phyloP scores from a whole-genome alignment of 139 green algal genomes.

The Asterochloris erici region DNA sequence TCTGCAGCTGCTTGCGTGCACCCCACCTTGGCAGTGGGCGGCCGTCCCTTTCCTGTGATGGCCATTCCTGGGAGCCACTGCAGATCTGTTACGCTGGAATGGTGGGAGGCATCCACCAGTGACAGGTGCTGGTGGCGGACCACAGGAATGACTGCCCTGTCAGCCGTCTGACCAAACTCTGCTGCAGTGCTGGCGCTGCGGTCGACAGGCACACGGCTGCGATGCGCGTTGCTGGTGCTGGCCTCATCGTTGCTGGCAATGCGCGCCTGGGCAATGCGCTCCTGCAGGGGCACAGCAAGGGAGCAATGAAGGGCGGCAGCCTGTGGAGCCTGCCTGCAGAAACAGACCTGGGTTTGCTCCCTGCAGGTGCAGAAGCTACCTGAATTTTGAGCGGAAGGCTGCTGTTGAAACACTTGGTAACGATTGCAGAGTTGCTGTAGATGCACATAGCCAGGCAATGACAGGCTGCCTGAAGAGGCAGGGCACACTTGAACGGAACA shows the following conservation, averaged over 20 bases:
- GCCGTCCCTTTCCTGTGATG: slow-evolving; percentile 35
- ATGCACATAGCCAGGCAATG: too few relatives aligned
- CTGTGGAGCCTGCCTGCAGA: too few relatives aligned
- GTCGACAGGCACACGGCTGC: neutral
- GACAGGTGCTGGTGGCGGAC: slow-evolving; percentile 54
- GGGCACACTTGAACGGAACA: too few relatives aligned
- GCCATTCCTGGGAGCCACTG: slow-evolving; percentile 73
- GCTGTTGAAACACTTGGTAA: too few relatives aligned
- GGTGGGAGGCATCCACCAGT: slow-evolving; percentile 59
- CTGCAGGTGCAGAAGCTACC: too few relatives aligned
- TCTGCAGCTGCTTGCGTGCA: neutral
- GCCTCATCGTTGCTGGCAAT: neutral
- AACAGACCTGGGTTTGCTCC: too few relatives aligned
- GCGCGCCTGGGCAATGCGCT: slow-evolving; percentile 19
- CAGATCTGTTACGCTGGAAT: slow-evolving; percentile 63
- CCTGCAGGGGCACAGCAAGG: neutral
- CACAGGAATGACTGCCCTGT: slow-evolving; percentile 3
- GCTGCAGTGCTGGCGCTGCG: neutral
- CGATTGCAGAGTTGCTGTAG: too few relatives aligned
- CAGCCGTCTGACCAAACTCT: slow-evolving; percentile 1
- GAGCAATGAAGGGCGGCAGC: neutral
- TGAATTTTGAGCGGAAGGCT: too few relatives aligned
- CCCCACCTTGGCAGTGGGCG: slow-evolving; percentile 8
- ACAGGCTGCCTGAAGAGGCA: too few relatives aligned
- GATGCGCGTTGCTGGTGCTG: too few relatives aligned